A percentile compares a stretch with the other conserved stretches of the same genome.
These are phyloP conservation scores for Ustilago lituana DNA, from an alignment of 1,284 basidiomycete species.

Conservation along the genomic window DNA sequence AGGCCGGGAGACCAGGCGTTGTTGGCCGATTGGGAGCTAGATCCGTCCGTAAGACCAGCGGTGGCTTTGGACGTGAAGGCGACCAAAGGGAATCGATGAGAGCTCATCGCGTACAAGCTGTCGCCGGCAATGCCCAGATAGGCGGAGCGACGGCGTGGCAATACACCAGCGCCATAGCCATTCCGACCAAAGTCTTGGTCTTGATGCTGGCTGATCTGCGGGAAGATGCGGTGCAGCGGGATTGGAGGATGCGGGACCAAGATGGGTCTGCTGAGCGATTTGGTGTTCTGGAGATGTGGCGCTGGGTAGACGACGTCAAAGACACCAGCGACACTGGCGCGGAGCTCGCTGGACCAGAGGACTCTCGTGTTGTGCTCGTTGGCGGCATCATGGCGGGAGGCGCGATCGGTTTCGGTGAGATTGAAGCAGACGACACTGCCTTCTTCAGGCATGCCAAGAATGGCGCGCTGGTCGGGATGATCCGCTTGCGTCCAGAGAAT, in stretches of 20 bases:
- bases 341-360: conserved; percentile 51
- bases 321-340: conserved; percentile 50
- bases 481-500: conserved; percentile 52
- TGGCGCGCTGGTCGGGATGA: conserved; percentile 49
- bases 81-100: conserved; percentile 52
- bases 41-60: conserved; percentile 28
- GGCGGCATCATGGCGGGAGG: background rate
- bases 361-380: conserved; percentile 15
- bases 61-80: conserved; percentile 45
- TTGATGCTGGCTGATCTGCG: conserved; percentile 38
- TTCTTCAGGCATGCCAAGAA: conserved; percentile 63
- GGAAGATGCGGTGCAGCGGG: conserved; percentile 43
- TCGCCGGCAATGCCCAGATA: conserved; percentile 60
- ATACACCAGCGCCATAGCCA: background rate
- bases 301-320: conserved; percentile 59
- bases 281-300: conserved; percentile 47
- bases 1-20: conserved; percentile 17
- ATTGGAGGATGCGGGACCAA: conserved; percentile 52
- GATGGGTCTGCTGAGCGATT: conserved; percentile 48
- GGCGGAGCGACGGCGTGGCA: conserved; percentile 31
- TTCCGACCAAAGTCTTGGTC: background rate
- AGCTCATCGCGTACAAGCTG: conserved; percentile 60
- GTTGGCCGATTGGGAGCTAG: conserved; percentile 9
- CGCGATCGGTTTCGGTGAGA: conserved; percentile 26
- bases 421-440: conserved; percentile 62